phyloP scores from a whole-genome alignment of 805 yeast species.

The Myxozyma geophila region DNA sequence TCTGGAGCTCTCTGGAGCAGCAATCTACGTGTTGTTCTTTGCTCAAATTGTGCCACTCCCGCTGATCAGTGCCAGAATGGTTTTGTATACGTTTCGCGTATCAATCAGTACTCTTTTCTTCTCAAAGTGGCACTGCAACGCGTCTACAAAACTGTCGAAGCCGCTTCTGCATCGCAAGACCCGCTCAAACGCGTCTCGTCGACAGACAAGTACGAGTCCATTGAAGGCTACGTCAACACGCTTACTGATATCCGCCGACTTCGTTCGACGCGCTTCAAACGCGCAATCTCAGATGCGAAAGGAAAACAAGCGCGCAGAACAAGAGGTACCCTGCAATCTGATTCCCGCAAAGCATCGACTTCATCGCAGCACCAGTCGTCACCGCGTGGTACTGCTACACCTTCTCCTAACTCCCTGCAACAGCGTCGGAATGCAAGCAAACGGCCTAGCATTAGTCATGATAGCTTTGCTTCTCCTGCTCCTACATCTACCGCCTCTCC shows the following conservation, averaged over 20 bases:
- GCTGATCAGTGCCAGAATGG: slow-evolving; percentile 51
- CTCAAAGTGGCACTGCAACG: slow-evolving; percentile 83
- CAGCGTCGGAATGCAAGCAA: not conserved
- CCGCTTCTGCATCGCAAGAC: slow-evolving; percentile 6
- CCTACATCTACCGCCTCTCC: not conserved
- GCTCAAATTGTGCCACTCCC: slow-evolving; percentile 64
- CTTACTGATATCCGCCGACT: slow-evolving; percentile 76
- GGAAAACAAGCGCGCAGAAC: slow-evolving; percentile 66
- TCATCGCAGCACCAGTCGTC: slow-evolving; percentile 8
- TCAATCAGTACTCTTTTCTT: slow-evolving; percentile 74
- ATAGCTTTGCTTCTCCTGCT: not conserved
- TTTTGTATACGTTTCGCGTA: slow-evolving; percentile 65
- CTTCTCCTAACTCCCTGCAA: not conserved
- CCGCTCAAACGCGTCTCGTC: slow-evolving; percentile 19
- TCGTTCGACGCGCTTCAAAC: slow-evolving; percentile 72
- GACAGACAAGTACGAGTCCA: slow-evolving; percentile 29
- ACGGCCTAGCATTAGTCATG: not conserved
- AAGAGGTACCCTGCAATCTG: slow-evolving; percentile 46
- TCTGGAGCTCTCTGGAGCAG: slow-evolving; percentile 49
- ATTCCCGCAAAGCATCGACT: not conserved
- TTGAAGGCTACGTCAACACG: slow-evolving; percentile 61
- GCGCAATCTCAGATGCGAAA: slow-evolving; percentile 51
- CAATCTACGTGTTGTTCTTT: slow-evolving; percentile 50
- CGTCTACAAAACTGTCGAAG: slow-evolving; percentile 40
- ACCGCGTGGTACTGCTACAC: slow-evolving; percentile 1